These are phyloP conservation scores for Ogataea nakhonphanomensis DNA, from an alignment of 805 yeast species.

Conservation along the genomic window DNA sequence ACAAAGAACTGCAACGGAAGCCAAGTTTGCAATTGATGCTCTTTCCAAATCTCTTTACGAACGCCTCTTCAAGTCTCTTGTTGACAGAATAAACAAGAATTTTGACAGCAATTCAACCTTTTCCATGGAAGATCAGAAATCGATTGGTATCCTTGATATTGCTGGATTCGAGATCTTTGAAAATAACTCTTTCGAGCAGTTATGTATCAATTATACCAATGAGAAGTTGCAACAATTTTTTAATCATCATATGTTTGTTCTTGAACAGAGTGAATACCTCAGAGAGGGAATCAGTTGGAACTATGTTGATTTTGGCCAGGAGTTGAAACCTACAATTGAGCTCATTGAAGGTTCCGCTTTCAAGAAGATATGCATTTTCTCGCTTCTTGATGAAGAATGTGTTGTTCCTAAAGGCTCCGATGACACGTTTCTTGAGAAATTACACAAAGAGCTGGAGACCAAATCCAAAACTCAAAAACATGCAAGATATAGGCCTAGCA, in stretches of 20 bases:
- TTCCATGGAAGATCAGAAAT: slow-evolving; percentile 34
- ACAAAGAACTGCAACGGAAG: slow-evolving; percentile 75
- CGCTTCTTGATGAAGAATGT: slow-evolving; percentile 91
- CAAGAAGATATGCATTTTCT: slow-evolving; percentile 72
- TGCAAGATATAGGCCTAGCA: slow-evolving; percentile 64
- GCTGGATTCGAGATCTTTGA: slow-evolving; percentile 63
- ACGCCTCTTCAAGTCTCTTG: slow-evolving; percentile 72
- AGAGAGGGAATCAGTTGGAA: slow-evolving; percentile 61
- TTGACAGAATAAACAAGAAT: slow-evolving; percentile 68
- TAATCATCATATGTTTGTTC: slow-evolving; percentile 58
- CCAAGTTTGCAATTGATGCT: slow-evolving; percentile 78
- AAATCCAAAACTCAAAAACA: slow-evolving; percentile 27
- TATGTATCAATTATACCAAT: slow-evolving; percentile 59
- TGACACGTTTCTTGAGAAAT: slow-evolving; percentile 73
- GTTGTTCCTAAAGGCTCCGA: slow-evolving; percentile 91
- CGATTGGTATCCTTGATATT: slow-evolving; percentile 57
- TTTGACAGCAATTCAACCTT: slow-evolving; percentile 33
- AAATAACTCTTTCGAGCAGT: slow-evolving; percentile 55
- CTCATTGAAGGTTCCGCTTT: slow-evolving; percentile 66
- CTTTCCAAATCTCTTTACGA: slow-evolving; percentile 86
- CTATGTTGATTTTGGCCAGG: slow-evolving; percentile 91
- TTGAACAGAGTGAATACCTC: slow-evolving; percentile 58
- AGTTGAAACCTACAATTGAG: slow-evolving; percentile 90
- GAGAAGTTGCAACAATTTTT: slow-evolving; percentile 60
- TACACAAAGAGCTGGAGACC: slow-evolving; percentile 61